Conservation (phyloP, 192 early-diverging fungal genomes). For the Nowakowskiella sp. region DNA sequence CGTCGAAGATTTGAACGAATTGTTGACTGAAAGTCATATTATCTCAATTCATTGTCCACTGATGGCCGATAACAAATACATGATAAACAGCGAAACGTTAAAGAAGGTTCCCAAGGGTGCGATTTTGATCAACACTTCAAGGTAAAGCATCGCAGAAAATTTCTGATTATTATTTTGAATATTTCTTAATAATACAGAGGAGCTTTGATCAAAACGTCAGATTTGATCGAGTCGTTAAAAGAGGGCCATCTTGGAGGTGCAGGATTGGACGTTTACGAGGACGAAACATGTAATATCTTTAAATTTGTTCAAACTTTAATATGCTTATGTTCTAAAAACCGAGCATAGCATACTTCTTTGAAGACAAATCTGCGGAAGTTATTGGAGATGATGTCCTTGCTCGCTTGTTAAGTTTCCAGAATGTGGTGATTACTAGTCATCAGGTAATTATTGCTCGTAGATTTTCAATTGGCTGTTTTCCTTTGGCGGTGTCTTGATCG, state of each 20-base stretch:
- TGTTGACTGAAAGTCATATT: neutral
- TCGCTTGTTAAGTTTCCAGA: neutral
- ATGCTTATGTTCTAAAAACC: neutral
- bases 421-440: neutral
- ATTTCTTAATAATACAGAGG: too few species aligned
- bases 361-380: neutral
- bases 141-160: too few species aligned
- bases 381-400: neutral
- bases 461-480: neutral
- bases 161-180: too few species aligned
- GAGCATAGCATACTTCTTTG: neutral
- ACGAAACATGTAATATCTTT: neutral
- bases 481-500: neutral
- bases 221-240: neutral
- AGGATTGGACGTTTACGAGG: neutral
- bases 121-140: neutral
- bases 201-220: neutral
- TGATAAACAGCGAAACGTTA: neutral
- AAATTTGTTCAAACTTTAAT: neutral
- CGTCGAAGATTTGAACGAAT: neutral
- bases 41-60: conserved; percentile 1
- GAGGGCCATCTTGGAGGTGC: neutral
- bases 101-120: neutral
- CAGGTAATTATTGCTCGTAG: neutral
- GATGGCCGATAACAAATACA: neutral